phyloP scores from a whole-genome alignment of 208 protist genomes.

The Endotrypanum monterogeii region DNA sequence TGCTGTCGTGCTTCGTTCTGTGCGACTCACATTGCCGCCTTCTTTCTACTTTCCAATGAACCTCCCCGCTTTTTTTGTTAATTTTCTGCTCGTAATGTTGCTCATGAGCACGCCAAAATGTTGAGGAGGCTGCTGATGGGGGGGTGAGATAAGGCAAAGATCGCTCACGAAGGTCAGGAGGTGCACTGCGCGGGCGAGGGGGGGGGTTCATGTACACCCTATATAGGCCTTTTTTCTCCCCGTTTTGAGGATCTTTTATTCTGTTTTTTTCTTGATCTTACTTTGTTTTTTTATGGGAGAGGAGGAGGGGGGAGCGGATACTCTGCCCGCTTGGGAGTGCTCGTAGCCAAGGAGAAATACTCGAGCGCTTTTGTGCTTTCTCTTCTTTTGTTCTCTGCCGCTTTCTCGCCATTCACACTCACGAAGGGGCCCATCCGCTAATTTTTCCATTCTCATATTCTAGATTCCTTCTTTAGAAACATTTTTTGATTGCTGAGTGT shows the following conservation, averaged over 20 bases:
- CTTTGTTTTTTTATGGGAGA: background rate
- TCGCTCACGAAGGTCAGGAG: background rate
- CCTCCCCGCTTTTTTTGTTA: background rate
- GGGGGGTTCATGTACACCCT: background rate
- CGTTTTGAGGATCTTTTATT: background rate
- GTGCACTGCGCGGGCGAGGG: background rate
- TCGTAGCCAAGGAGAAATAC: background rate
- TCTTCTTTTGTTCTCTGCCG: background rate
- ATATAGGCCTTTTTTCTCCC: background rate
- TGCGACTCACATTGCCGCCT: background rate
- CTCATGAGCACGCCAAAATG: background rate
- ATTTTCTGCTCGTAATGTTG: too few species aligned
- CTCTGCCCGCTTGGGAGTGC: background rate
- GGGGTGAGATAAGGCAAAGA: background rate
- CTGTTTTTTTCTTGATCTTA: background rate
- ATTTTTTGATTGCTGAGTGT: background rate
- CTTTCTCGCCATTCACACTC: background rate
- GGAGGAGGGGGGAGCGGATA: too few species aligned
- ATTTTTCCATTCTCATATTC: background rate
- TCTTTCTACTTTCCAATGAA: background rate
- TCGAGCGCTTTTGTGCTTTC: background rate
- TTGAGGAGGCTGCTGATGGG: background rate
- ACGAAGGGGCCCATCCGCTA: background rate
- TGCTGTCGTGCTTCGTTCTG: background rate
- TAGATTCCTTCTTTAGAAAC: background rate